Evolutionary conservation across 352 stramenopile species (phyloP), one percentile per base, ranked within the genome.

Genomic region (Globisporangium barbulae): DNA sequence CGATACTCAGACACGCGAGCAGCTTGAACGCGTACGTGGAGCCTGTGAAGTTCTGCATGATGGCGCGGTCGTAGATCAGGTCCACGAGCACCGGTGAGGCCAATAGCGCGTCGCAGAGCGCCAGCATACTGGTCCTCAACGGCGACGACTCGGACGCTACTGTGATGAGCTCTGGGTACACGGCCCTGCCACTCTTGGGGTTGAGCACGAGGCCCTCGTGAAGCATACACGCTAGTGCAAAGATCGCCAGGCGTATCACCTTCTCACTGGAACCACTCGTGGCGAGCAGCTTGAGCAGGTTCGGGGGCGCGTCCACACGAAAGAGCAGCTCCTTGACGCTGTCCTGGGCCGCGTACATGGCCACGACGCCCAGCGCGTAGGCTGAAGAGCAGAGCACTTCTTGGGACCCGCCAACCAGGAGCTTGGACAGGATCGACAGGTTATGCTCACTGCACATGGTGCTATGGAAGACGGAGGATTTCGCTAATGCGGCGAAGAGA

Each of bases 381-480:
- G 78, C 62, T 2, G 83, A 71, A 3, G 75, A 73, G 49, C 73
- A 73, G 0, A 91, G 64, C 3, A 90, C 81, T 3, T 85, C 79
- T 6, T 56, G 59, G 0, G 77, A 85, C 0, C 80, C 81, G 17
- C 80, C 79, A 8, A 88, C 72, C 3, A 91, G 64, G 33, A 91
- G 61, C 60, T 90, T 91, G 3, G 81, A 81, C 1, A 91, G 59
- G 53, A 90, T 91, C 1, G 73, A 81, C 1, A 91, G 61, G 52
- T 87, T 89, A n/a, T 57, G 44, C 60, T 87, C 71, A 0, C 67
- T 79, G 31, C 79, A 90, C 30, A 91, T 63, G 0, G 69, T 64
- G 4, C 35, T 10, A 35, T 82, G 75, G n/a, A 88, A 88, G 22
- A 78, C 63, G 10, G 59, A 61, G 0, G 79, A 90, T 41, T 84